Percentiles rank a stretch among this genome's conserved stretches.
These are phyloP conservation scores for Protomyces inouyei DNA, from an alignment of 1,139 yeast genomes.

Conservation along the genomic window DNA sequence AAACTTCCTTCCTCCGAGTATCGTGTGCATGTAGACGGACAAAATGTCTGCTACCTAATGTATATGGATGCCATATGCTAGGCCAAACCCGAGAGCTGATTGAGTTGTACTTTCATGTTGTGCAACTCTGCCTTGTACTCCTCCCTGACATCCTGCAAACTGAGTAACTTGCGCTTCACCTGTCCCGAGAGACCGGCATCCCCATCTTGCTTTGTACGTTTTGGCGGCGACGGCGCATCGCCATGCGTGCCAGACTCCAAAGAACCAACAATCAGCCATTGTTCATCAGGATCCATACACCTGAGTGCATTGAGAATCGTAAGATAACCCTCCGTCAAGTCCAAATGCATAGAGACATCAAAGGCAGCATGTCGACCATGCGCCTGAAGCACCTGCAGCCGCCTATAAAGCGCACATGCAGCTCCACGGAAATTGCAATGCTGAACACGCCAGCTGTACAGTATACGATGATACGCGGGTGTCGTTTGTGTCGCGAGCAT, in stretches of 20 bases:
- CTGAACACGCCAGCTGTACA: slow-evolving; percentile 26
- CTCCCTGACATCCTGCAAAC: slow-evolving; percentile 7
- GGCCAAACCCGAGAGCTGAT: not conserved
- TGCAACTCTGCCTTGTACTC: slow-evolving; percentile 15
- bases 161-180: slow-evolving; percentile 9
- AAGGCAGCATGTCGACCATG: slow-evolving; percentile 9
- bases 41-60: not conserved
- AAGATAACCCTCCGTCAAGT: slow-evolving; percentile 27
- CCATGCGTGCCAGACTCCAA: not conserved
- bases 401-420: slow-evolving; percentile 23
- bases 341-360: slow-evolving; percentile 20
- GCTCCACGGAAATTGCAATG: slow-evolving; percentile 28
- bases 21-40: not conserved
- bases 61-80: not conserved
- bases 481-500: slow-evolving; percentile 25
- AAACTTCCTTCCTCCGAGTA: no score
- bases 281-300: slow-evolving; percentile 23
- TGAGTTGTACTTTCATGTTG: slow-evolving; percentile 16
- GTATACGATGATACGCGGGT: slow-evolving; percentile 27
- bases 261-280: slow-evolving; percentile 27
- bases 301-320: slow-evolving; percentile 27
- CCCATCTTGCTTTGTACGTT: slow-evolving; percentile 5
- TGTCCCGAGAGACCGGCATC: not conserved
- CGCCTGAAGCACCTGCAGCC: slow-evolving; percentile 19
- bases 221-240: slow-evolving; percentile 1